Conservation (phyloP, 1,284 basidiomycete species). For the Mycosarcoma maydis region DNA sequence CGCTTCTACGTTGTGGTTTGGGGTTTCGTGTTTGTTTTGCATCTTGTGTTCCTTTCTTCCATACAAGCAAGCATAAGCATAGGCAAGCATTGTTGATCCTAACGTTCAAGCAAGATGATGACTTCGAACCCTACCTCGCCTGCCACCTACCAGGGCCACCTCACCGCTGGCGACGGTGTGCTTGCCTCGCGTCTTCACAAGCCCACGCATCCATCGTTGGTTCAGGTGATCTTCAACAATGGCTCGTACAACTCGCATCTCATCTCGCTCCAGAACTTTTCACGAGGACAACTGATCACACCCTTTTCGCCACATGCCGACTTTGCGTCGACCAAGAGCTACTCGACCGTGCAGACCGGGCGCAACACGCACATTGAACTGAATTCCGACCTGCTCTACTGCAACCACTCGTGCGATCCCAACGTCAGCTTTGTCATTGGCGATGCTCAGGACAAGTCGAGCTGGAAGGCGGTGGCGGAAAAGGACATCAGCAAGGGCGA, state of each 20-base stretch:
- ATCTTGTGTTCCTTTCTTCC: no score
- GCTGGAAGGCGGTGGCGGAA: constrained; percentile 46
- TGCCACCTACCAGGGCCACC: constrained; percentile 51
- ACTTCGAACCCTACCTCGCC: constrained; percentile 16
- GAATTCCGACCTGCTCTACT: constrained; percentile 63
- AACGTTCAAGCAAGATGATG: constrained; percentile 40
- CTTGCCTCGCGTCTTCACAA: constrained; percentile 40
- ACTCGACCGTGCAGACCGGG: constrained; percentile 61
- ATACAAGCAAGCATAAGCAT: no score
- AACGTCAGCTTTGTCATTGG: constrained; percentile 51
- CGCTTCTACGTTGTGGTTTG: no score
- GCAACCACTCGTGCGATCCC: constrained; percentile 63
- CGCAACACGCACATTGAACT: constrained; percentile 54
- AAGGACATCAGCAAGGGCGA: constrained; percentile 56
- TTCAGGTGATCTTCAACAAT: constrained; percentile 59
- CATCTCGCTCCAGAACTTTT: constrained; percentile 43
- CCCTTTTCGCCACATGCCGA: constrained; percentile 45
- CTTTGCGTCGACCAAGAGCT: constrained; percentile 29
- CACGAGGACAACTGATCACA: constrained; percentile 44
- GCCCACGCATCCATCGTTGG: constrained; percentile 52
- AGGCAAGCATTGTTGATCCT: no score
- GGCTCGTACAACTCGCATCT: constrained; percentile 61
- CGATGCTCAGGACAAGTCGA: constrained; percentile 24
- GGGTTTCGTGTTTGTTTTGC: no score
- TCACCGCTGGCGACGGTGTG: constrained; percentile 50